A percentile compares a stretch with the other conserved stretches of the same genome.
Conservation (phyloP, 148 eudicot genomes). For the Heliosperma pusillum region DNA sequence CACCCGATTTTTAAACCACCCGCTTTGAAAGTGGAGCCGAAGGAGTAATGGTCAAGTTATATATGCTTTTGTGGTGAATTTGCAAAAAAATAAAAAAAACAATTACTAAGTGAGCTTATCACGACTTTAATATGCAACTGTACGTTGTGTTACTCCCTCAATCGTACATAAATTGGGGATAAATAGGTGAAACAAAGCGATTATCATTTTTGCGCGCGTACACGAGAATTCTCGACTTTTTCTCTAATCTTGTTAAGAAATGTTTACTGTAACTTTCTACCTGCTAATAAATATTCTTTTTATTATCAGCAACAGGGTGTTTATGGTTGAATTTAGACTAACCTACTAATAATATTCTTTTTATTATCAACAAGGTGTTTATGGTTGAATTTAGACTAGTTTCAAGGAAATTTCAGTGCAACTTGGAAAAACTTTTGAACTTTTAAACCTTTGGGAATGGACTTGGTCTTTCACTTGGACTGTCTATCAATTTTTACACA, state of each 20-base stretch:
- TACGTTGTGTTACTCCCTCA: too few relatives aligned
- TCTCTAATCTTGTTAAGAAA: not conserved
- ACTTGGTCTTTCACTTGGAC: not conserved
- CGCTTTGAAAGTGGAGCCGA: slow-evolving; percentile 44
- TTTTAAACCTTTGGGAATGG: not conserved
- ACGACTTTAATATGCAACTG: too few relatives aligned
- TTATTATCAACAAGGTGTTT: not conserved
- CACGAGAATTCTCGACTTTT: slow-evolving; percentile 33
- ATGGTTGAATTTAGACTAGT: not conserved
- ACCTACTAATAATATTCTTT: not conserved
- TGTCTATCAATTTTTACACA: too few relatives aligned
- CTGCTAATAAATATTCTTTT: not conserved
- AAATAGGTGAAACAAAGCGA: too few relatives aligned
- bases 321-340: not conserved
- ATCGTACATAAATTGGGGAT: too few relatives aligned
- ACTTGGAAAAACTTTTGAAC: not conserved
- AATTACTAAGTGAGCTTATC: too few relatives aligned
- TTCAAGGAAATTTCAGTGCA: not conserved
- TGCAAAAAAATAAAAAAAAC: slow-evolving; percentile 20
- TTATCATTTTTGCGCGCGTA: slow-evolving; percentile 37
- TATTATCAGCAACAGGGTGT: not conserved
- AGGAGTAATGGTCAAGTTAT: slow-evolving; percentile 21
- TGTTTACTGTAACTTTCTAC: not conserved
- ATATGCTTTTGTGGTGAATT: slow-evolving; percentile 27
- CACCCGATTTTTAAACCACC: slow-evolving; percentile 78